Percentiles rank a stretch among this genome's conserved stretches.
Evolutionary conservation across 2,329 filamentous ascomycete species (phyloP).

Genomic region (Penicillium sp.): DNA sequence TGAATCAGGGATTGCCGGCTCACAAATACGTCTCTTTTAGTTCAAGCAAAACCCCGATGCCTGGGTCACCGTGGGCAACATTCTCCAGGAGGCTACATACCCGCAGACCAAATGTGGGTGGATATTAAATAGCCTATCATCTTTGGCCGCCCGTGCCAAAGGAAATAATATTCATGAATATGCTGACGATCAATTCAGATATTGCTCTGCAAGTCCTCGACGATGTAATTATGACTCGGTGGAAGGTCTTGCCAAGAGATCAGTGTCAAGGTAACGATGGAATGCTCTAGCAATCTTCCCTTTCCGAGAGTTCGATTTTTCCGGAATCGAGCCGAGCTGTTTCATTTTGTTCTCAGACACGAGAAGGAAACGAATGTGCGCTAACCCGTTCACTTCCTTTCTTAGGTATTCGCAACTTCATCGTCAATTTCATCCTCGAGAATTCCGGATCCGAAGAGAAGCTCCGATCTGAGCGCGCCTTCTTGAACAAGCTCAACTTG

Average conservation of each 20-base stretch:
- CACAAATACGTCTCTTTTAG: constrained; percentile 52
- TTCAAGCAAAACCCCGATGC: constrained; percentile 99
- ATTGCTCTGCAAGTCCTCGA: constrained; percentile 95
- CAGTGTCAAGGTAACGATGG: constrained; percentile 77
- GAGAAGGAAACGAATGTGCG: neutral
- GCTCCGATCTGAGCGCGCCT: constrained; percentile 78
- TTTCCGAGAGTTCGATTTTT: neutral
- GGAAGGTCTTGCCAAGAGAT: constrained; percentile 95
- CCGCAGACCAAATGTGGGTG: constrained; percentile 91
- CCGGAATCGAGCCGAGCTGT: neutral
- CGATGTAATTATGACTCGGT: constrained; percentile 97
- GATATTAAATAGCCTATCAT: neutral
- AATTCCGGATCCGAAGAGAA: constrained; percentile 88
- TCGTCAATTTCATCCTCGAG: constrained; percentile 97
- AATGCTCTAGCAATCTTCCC: neutral
- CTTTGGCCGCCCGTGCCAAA: neutral
- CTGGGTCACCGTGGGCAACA: constrained; percentile 96
- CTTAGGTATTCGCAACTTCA: constrained; percentile 95
- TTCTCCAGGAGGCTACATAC: constrained; percentile 89
- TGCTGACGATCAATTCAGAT: constrained; percentile 60
- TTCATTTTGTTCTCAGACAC: neutral
- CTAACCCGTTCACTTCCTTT: constrained; percentile 21
- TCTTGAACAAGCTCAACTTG: constrained; percentile 97
- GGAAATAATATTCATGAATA: neutral
- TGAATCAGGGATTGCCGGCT: neutral